Percentiles rank a stretch among this genome's conserved stretches.
Evolutionary conservation across 768 basidiomycete genomes (phyloP).

Genomic region (Suillus subluteus): DNA sequence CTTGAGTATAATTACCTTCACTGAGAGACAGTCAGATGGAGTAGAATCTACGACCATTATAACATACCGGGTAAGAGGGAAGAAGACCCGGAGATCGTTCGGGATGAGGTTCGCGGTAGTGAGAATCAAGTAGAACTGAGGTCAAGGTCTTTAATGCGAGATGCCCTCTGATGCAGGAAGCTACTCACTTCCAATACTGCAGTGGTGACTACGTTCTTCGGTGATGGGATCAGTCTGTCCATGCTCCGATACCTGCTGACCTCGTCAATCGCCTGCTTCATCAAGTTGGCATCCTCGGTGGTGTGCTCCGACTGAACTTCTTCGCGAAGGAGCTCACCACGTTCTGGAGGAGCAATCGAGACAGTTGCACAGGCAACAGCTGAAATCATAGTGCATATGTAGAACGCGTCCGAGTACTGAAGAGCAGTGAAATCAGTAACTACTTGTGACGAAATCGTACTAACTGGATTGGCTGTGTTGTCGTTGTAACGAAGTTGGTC

Average conservation of each 20-base stretch:
- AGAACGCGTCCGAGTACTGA: constrained; percentile 90
- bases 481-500: constrained; percentile 96
- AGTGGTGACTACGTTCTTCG: constrained; percentile 90
- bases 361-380: constrained; percentile 81
- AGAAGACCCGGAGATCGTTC: constrained; percentile 75
- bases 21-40: constrained; percentile 43
- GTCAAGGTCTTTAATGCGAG: constrained; percentile 14
- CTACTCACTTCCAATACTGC: constrained; percentile 85
- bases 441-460: constrained; percentile 31
- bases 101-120: constrained; percentile 78
- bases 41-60: not conserved
- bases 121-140: constrained; percentile 79
- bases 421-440: constrained; percentile 15
- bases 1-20: constrained; percentile 92
- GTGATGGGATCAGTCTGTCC: constrained; percentile 93
- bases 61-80: constrained; percentile 84
- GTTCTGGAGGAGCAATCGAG: constrained; percentile 76
- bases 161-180: constrained; percentile 2
- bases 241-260: constrained; percentile 92
- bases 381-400: constrained; percentile 85
- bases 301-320: constrained; percentile 70
- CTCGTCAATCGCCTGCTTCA: constrained; percentile 78
- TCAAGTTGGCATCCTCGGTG: constrained; percentile 66
- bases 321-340: constrained; percentile 73
- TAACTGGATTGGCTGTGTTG: constrained; percentile 86